These are phyloP conservation scores for Alloteropsis semialata DNA, from an alignment of 176 grass and related monocot genomes.

Conservation along the genomic window DNA sequence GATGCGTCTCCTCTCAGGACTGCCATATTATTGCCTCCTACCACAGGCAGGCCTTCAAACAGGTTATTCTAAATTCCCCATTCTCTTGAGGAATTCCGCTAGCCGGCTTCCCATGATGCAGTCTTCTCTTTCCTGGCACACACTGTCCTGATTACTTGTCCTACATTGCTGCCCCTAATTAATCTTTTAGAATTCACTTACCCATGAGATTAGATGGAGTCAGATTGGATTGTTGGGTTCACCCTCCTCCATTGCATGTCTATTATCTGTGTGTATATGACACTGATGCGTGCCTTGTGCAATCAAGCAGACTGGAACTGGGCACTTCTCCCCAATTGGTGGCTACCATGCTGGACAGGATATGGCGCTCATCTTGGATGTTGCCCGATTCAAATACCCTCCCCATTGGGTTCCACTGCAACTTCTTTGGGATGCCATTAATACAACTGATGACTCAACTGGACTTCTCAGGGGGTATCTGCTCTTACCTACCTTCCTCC, in stretches of 20 bases:
- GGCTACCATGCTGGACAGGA: slow-evolving; percentile 79
- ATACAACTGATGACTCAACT: slow-evolving; percentile 82
- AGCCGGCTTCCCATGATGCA: background rate
- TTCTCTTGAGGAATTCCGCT: background rate
- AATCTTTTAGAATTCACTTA: background rate
- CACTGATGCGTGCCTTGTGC: background rate
- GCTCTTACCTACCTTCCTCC: background rate
- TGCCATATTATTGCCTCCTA: slow-evolving; percentile 87
- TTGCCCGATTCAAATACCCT: slow-evolving; percentile 95
- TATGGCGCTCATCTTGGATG: slow-evolving; percentile 92
- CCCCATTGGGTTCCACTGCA: slow-evolving; percentile 89
- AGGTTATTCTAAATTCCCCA: slow-evolving; percentile 9
- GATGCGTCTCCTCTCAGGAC: slow-evolving; percentile 62
- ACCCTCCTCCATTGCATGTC: background rate
- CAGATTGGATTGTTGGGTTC: background rate
- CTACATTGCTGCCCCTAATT: background rate
- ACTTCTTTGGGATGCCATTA: slow-evolving; percentile 93
- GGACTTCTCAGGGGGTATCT: slow-evolving; percentile 66
- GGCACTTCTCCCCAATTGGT: slow-evolving; percentile 94
- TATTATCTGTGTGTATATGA: background rate
- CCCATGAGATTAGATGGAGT: background rate
- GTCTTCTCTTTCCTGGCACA: background rate
- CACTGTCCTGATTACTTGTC: background rate
- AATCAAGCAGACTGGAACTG: slow-evolving; percentile 72
- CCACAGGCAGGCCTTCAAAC: slow-evolving; percentile 44